Conservation (phyloP, 192 early-diverging fungal genomes). For the Mortierella alpina region DNA sequence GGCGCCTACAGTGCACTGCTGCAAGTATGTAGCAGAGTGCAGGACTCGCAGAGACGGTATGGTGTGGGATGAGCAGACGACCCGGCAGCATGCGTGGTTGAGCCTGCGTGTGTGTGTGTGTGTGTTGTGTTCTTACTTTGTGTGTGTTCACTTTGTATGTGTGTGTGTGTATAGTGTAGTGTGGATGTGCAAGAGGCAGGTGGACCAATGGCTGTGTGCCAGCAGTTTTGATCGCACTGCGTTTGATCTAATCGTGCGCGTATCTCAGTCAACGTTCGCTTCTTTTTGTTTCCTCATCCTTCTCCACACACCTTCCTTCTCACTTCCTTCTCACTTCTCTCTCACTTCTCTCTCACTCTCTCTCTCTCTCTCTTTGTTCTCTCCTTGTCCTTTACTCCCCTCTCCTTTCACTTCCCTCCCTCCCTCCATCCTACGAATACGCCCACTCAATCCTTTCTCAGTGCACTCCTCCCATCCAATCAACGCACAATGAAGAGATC, state of each 20-base stretch:
- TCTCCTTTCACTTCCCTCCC: not conserved
- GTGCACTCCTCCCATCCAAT: not conserved
- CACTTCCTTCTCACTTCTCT: not conserved
- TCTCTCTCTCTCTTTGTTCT: not conserved
- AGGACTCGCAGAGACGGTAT: no score
- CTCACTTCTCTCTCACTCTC: not conserved
- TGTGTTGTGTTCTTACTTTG: no score
- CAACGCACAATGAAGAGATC: conserved; percentile 37
- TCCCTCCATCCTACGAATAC: not conserved
- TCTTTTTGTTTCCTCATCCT: not conserved
- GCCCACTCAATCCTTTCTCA: no score
- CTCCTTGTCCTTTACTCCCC: conserved; percentile 5
- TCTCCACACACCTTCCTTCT: not conserved
- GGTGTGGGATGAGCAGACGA: no score
- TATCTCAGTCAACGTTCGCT: not conserved
- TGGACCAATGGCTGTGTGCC: conserved; percentile 21
- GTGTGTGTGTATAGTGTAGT: not conserved
- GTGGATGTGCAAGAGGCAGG: not conserved
- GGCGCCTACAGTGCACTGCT: no score
- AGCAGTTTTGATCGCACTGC: not conserved
- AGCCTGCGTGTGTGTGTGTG: no score
- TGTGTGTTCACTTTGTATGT: no score
- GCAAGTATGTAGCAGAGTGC: no score
- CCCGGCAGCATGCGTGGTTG: no score
- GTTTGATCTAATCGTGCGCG: not conserved